Percentiles rank a stretch among this genome's conserved stretches.
phyloP scores from a whole-genome alignment of 164 flowering plant genomes.

The Berberis vulgaris region DNA sequence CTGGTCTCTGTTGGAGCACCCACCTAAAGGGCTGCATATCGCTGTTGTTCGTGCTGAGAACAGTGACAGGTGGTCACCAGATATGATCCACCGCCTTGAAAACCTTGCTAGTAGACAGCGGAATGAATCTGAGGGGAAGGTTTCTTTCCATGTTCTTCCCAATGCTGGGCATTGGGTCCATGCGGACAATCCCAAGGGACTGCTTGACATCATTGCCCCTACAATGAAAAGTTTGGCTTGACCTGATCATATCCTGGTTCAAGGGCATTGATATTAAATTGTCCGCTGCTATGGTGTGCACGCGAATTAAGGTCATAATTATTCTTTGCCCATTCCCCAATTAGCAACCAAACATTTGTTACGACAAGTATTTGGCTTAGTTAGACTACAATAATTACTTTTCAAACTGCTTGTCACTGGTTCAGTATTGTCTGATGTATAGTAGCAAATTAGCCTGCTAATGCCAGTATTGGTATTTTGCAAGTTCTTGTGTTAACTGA shows the following conservation, averaged over 20 bases:
- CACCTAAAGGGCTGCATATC: conserved; percentile 65
- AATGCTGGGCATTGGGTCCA: conserved; percentile 97
- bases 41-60: conserved; percentile 76
- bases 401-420: too few species aligned
- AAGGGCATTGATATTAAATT: too few species aligned
- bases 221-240: conserved; percentile 17
- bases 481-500: too few species aligned
- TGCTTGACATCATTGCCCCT: conserved; percentile 76
- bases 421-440: too few species aligned
- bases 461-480: too few species aligned
- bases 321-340: too few species aligned
- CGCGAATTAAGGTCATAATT: too few species aligned
- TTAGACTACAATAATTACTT: too few species aligned
- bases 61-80: conserved; percentile 80
- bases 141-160: conserved; percentile 63
- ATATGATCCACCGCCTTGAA: conserved; percentile 46
- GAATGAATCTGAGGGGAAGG: conserved; percentile 42
- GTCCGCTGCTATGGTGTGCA: too few species aligned
- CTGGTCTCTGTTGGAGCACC: conserved; percentile 78
- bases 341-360: too few species aligned
- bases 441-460: too few species aligned
- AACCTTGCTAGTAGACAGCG: conserved; percentile 24
- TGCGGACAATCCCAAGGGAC: conserved; percentile 89
- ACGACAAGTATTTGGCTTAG: too few species aligned
- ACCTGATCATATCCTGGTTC: not conserved